Evolutionary conservation across 768 basidiomycete species (phyloP), one percentile per base, ranked within the genome.

Genomic region (Lentinula edodes): DNA sequence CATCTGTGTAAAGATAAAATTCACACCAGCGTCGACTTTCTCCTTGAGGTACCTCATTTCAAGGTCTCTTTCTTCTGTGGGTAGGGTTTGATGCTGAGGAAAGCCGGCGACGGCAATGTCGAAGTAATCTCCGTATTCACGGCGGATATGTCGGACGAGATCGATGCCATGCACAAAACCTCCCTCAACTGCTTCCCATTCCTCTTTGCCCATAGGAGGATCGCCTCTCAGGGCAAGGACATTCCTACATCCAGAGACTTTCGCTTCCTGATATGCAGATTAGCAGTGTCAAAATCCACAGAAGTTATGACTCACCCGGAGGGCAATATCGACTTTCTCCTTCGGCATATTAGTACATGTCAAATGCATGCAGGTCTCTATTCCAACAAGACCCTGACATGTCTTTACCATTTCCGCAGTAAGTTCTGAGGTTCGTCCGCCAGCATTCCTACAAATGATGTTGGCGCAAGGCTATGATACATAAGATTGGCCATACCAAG

Each of bases 331-430:
- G 20, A 99, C 90, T 71, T 98, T 98, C 72, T 91, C 89, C 69
- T 82, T 81, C n/a, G 94, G 93, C 94, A 99, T 97, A 76, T 96
- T 97, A 54, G 97, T 98, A 71, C 97, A 98, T 50, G 96, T 98
- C 66, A 99, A 75, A 75, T 99, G 97, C 93, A 99, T 94, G 77
- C 95, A 98, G 34, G 95, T 96, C 76, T 98, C 95, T 23, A 98
- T 81, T 0, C 95, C 97, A 73, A 98, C 92, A 42, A 92, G 75
- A 52, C 90, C 82, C 75, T 98, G 95, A 71, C 95, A 96, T 45
- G 91, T 93, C 75, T 94, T 94, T 63, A 97, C 93, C 79, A 98
- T 86, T 68, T 95, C 92, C 5, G 91, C 87, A 10, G 95, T 96
- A 61, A 98, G 76, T 69, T 97, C 95, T 46, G 95, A 96, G 39